These are phyloP conservation scores for Wickerhamomyces chambardii DNA, from an alignment of 805 yeast species.

Conservation along the genomic window DNA sequence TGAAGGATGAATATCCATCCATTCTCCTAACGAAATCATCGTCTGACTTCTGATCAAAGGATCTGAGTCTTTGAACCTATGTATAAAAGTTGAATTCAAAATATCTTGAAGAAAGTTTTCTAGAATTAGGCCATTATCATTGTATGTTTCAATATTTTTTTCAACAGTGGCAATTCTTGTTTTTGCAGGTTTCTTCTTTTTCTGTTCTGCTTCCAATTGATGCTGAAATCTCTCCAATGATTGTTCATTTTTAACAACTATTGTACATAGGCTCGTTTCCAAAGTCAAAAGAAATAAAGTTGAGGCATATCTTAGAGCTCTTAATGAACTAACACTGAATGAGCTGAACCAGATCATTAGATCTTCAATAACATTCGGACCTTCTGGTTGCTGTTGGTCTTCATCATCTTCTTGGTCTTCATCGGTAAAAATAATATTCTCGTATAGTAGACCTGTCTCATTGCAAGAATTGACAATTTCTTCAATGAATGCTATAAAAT, in stretches of 20 bases:
- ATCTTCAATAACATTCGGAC: conserved; percentile 35
- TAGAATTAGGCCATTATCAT: conserved; percentile 41
- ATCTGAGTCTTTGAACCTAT: conserved; percentile 77
- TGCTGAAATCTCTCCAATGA: conserved; percentile 28
- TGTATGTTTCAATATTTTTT: conserved; percentile 29
- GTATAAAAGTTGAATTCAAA: conserved; percentile 56
- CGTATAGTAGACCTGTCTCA: conserved; percentile 54
- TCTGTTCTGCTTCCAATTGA: conserved; percentile 24
- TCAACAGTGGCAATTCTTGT: conserved; percentile 33
- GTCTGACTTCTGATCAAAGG: conserved; percentile 65
- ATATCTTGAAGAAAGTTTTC: conserved; percentile 57
- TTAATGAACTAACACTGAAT: conserved; percentile 55
- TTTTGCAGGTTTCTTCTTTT: conserved; percentile 19
- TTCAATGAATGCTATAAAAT: conserved; percentile 46
- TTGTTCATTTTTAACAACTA: conserved; percentile 26
- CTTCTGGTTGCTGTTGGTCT: conserved; percentile 12
- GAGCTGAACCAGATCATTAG: conserved; percentile 70
- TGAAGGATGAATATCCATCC: conserved; percentile 70
- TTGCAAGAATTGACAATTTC: conserved; percentile 42
- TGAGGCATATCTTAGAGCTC: conserved; percentile 65
- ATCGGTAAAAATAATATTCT: conserved; percentile 17
- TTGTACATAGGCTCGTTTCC: conserved; percentile 50
- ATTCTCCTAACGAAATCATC: conserved; percentile 47
- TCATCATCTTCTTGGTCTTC: conserved; percentile 23
- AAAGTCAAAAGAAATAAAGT: conserved; percentile 50